These are phyloP conservation scores for Tetrahymena thermophila DNA, from an alignment of 73 alveolate species.

Conservation along the genomic window DNA sequence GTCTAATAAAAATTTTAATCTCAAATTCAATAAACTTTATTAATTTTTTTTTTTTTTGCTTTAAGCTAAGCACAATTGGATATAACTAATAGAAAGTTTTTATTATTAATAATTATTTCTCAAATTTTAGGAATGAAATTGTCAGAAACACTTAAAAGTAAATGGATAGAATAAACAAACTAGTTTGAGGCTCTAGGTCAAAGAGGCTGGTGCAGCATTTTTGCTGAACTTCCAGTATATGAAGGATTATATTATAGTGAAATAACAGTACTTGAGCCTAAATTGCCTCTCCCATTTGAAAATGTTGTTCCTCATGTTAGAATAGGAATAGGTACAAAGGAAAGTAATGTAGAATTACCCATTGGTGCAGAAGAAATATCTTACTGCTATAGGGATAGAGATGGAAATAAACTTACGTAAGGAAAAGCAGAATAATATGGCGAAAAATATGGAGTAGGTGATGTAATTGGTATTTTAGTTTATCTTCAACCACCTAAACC, in stretches of 20 bases:
- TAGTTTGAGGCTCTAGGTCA: not conserved
- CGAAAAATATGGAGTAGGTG: not conserved
- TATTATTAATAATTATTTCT: not conserved
- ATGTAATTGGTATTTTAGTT: not conserved
- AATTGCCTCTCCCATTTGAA: not conserved
- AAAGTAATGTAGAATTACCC: not conserved
- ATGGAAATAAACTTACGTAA: not conserved
- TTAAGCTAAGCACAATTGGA: no score
- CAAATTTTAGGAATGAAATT: not conserved
- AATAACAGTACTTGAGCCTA: not conserved
- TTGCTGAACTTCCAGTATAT: not conserved
- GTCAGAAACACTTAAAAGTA: not conserved
- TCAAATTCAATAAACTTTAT: no score
- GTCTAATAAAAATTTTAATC: no score
- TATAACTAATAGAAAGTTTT: not conserved
- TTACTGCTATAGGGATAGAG: not conserved
- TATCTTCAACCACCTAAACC: not conserved
- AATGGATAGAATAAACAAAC: not conserved
- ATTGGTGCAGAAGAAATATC: not conserved
- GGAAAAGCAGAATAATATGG: not conserved
- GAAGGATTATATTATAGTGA: not conserved
- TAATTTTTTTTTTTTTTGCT: not conserved
- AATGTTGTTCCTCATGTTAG: not conserved
- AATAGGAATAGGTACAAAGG: not conserved
- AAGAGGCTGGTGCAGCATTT: not conserved